Conservation (phyloP, 1,284 basidiomycete species). For the Trametes polyzona region DNA sequence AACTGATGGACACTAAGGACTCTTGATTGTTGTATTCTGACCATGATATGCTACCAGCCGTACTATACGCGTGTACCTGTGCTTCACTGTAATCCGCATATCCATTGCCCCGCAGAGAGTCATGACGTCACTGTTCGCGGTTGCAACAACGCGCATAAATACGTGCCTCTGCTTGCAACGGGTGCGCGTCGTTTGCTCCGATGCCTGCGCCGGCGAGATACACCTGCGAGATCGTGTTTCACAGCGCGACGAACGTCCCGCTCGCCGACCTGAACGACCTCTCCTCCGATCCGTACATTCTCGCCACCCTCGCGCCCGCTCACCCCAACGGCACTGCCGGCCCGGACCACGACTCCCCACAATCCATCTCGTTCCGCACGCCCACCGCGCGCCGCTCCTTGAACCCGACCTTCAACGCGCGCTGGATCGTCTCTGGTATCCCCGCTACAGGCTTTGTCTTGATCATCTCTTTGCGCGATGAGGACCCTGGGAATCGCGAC, state of each 20-base stretch:
- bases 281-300: slow-evolving; percentile 47
- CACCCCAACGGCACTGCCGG: slow-evolving; percentile 2
- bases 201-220: slow-evolving; percentile 27
- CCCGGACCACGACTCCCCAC: slow-evolving; percentile 22
- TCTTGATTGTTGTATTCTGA: no score
- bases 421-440: slow-evolving; percentile 49
- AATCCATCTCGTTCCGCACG: slow-evolving; percentile 43
- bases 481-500: slow-evolving; percentile 47
- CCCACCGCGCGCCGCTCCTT: slow-evolving; percentile 41
- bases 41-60: no score
- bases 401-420: slow-evolving; percentile 44
- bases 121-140: slow-evolving; percentile 3
- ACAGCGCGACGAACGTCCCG: slow-evolving; percentile 44
- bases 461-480: slow-evolving; percentile 43
- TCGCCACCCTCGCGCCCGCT: slow-evolving; percentile 33
- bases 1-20: not conserved
- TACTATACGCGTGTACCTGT: not conserved
- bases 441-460: slow-evolving; percentile 43
- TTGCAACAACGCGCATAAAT: not conserved
- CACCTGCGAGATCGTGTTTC: slow-evolving; percentile 46
- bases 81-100: not conserved
- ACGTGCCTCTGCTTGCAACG: no score
- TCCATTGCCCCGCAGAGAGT: not conserved
- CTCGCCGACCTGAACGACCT: slow-evolving; percentile 42
- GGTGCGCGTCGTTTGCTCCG: not conserved